Evolutionary conservation across 2,329 filamentous ascomycete species (phyloP).

Genomic region (Epichloe scottii): DNA sequence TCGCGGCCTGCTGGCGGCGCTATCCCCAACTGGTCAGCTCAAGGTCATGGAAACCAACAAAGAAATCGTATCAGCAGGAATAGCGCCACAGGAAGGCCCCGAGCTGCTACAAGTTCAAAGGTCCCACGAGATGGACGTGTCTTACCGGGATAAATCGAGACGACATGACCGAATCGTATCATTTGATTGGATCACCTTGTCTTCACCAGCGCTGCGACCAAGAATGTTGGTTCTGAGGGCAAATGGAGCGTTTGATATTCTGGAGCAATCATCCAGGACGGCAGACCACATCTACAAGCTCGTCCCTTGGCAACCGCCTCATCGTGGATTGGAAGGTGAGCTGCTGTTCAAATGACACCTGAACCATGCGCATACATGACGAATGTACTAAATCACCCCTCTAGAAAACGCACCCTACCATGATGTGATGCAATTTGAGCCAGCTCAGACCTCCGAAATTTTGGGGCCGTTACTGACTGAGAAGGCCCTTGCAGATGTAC

Average conservation of each 20-base stretch:
- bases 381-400: constrained; percentile 8
- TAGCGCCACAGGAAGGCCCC: constrained; percentile 33
- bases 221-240: constrained; percentile 47
- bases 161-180: constrained; percentile 51
- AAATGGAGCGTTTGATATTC: constrained; percentile 47
- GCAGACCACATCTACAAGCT: constrained; percentile 47
- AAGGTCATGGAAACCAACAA: constrained; percentile 47
- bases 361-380: too few species aligned
- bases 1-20: constrained; percentile 45
- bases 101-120: constrained; percentile 47
- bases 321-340: constrained; percentile 42
- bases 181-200: constrained; percentile 54
- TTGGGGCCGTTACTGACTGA: constrained; percentile 43
- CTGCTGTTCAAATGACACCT: neutral
- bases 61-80: constrained; percentile 31
- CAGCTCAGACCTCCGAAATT: constrained; percentile 37
- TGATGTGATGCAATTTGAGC: constrained; percentile 45
- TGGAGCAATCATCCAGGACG: constrained; percentile 47
- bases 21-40: constrained; percentile 51
- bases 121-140: constrained; percentile 50
- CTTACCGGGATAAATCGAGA: constrained; percentile 36
- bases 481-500: constrained; percentile 37
- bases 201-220: constrained; percentile 41
- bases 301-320: constrained; percentile 47
- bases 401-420: constrained; percentile 40